Evolutionary conservation across 169 alveolate genomes (phyloP).

Genomic region (Babesia caballi): DNA sequence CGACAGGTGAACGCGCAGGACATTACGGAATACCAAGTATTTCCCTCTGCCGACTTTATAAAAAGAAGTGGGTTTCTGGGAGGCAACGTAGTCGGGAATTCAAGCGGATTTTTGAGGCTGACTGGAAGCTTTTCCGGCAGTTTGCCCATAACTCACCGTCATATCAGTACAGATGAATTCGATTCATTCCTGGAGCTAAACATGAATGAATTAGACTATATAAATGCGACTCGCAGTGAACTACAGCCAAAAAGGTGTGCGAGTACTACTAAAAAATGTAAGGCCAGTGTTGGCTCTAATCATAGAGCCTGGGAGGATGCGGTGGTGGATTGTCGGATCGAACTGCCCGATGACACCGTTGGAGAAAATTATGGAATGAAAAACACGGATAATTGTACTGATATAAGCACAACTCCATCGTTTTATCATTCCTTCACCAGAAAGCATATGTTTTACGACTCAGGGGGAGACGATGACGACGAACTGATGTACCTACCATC

Average conservation of each 20-base stretch:
- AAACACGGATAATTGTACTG: background rate
- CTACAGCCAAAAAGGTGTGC: background rate
- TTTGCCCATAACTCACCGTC: background rate
- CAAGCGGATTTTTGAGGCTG: background rate
- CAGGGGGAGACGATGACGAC: background rate
- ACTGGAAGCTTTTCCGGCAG: background rate
- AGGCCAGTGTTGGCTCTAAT: background rate
- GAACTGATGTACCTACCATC: slow-evolving; percentile 1
- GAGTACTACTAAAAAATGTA: background rate
- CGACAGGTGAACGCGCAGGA: background rate
- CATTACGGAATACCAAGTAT: background rate
- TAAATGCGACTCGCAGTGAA: background rate
- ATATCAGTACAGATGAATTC: background rate
- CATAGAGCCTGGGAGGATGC: slow-evolving; percentile 17
- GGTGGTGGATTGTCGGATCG: slow-evolving; percentile 17
- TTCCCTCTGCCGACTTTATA: background rate
- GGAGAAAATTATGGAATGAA: background rate
- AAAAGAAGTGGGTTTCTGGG: background rate
- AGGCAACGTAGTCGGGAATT: background rate
- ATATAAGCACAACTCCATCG: background rate
- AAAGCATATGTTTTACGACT: background rate
- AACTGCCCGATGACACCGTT: background rate
- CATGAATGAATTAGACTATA: slow-evolving; percentile 3
- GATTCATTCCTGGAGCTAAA: background rate
- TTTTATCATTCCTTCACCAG: background rate